Percentiles rank a stretch among this genome's conserved stretches.
Evolutionary conservation across 2,329 filamentous ascomycete genomes (phyloP).

Genomic region (Juglanconis juglandina): DNA sequence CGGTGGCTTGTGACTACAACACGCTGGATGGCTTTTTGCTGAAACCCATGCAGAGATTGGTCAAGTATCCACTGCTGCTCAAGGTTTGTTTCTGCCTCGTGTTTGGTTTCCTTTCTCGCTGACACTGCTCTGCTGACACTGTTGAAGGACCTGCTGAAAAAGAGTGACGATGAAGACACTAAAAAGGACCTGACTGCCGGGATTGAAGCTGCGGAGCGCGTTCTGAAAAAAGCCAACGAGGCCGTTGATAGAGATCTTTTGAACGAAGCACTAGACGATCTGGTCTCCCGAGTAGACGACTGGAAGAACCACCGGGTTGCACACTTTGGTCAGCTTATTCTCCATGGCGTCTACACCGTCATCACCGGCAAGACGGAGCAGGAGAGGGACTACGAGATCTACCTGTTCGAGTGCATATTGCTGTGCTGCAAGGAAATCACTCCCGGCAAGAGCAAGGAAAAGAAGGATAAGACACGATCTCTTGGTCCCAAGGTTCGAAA

Average conservation of each 20-base stretch:
- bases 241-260: conserved; percentile 86
- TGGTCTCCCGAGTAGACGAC: conserved; percentile 82
- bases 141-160: conserved; percentile 77
- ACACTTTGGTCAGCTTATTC: conserved; percentile 82
- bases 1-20: conserved; percentile 81
- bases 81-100: conserved; percentile 52
- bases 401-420: conserved; percentile 91
- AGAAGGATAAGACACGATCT: conserved; percentile 61
- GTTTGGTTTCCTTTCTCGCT: conserved; percentile 7
- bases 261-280: conserved; percentile 76
- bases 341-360: conserved; percentile 88
- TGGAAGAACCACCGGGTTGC: conserved; percentile 94
- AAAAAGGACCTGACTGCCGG: conserved; percentile 72
- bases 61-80: conserved; percentile 89
- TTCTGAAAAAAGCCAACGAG: conserved; percentile 81
- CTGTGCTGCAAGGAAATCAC: conserved; percentile 96
- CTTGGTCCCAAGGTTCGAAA: conserved; percentile 55
- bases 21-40: conserved; percentile 88
- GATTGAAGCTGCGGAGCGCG: conserved; percentile 76
- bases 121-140: conserved; percentile 23
- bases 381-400: conserved; percentile 98
- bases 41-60: conserved; percentile 92
- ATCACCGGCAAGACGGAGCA: conserved; percentile 85
- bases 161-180: conserved; percentile 69
- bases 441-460: conserved; percentile 77